Base-by-base conservation (phyloP, 139 green algal genomes). In the Coelastrella sp. region DNA sequence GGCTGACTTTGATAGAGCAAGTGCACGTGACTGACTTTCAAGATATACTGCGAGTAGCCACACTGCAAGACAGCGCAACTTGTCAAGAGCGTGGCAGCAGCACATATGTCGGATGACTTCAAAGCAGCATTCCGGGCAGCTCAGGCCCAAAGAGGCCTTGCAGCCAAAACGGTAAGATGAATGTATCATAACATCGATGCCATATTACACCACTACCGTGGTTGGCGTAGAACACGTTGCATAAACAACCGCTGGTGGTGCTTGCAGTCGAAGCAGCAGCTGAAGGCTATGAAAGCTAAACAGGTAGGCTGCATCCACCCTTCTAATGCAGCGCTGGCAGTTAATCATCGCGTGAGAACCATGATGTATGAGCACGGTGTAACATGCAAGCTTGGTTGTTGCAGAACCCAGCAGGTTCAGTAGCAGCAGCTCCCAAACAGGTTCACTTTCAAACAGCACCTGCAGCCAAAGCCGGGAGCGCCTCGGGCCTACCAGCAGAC, bases 401-500 rank as follows among this genome's bases (percentile, higher is more conserved):
- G 69, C 69, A 79, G 69, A 37, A 11, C 11, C 4, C 67, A 77
- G 69, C 35, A 50, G 66, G 37, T 15, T 34, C 35, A n/a, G 37
- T 4, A n/a, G 62, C 60, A 62, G 23, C 38, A 73, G 53, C 53
- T 40, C n/a, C 75, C 48, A 48, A 63, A 60, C 60, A 66, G 15
- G 38, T 50, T 21, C 21, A 45, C 35, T 27, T 40, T 77, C 30
- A 45, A 32, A 69, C 30, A 21, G 21, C 53, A 71, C 34, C 75
- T 32, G 81, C 37, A 51, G 59, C 77, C 60, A 53, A 53, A 53
- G n/a, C 38, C 13, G 53, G 59, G 15, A 64, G 6, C 21, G 43
- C 41, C 30, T 25, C 34, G 41, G 79, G n/a, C 21, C 81, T 90
- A 5, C 86, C 86, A 41, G 43, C 81, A n/a, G 86, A 86, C 43